Evolutionary conservation across 768 basidiomycete genomes (phyloP).

Genomic region (Mycena crocata): DNA sequence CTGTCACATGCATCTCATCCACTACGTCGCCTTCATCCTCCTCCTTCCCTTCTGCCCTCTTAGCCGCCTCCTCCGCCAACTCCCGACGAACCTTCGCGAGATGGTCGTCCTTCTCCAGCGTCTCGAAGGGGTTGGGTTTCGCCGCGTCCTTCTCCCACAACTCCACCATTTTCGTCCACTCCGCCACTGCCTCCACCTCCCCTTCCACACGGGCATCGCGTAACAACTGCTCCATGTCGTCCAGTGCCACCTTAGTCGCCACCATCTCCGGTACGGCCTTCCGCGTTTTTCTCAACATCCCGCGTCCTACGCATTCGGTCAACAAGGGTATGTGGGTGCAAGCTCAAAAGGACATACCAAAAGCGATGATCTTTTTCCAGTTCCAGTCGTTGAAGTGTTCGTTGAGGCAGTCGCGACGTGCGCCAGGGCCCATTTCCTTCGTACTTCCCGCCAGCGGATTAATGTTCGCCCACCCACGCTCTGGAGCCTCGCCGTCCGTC

Average conservation of each 20-base stretch:
- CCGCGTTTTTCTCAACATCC: neutral
- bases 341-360: no score
- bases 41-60: neutral
- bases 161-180: neutral
- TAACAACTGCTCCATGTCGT: neutral
- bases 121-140: neutral
- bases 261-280: neutral
- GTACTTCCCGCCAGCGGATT: neutral
- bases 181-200: no score
- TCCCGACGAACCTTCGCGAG: neutral
- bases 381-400: slow-evolving; percentile 5
- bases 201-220: no score
- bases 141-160: no score
- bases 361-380: neutral
- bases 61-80: neutral
- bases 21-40: neutral
- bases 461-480: neutral
- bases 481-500: neutral
- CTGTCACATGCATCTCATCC: neutral
- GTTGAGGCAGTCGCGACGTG: neutral
- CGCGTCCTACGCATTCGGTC: no score
- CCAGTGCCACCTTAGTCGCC: neutral
- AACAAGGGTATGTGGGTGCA: no score
- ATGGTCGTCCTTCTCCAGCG: neutral
- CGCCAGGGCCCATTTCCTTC: slow-evolving; percentile 4